A percentile compares a stretch with the other conserved stretches of the same genome.
phyloP scores from a whole-genome alignment of 192 early-diverging fungal genomes.

The Oehlia diaphana region DNA sequence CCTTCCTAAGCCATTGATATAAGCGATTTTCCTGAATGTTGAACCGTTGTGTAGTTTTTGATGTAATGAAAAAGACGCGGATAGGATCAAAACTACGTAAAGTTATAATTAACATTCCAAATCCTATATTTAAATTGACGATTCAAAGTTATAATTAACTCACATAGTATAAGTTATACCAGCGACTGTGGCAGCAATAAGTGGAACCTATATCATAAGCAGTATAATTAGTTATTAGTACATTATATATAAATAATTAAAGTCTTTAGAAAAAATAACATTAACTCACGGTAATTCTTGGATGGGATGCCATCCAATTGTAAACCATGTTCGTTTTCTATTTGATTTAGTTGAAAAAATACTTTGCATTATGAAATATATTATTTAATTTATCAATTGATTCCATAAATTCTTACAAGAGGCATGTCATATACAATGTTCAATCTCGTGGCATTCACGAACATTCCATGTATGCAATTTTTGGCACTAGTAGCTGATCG shows the following conservation, averaged over 20 bases:
- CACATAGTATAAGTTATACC: slow-evolving; percentile 72
- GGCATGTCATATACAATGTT: slow-evolving; percentile 61
- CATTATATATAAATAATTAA: neutral
- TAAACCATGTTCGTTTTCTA: slow-evolving; percentile 57
- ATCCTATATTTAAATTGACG: neutral
- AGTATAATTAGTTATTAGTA: slow-evolving; percentile 9
- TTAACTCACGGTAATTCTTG: slow-evolving; percentile 50
- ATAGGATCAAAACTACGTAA: slow-evolving; percentile 79
- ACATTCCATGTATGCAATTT: slow-evolving; percentile 87
- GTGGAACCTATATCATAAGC: slow-evolving; percentile 57
- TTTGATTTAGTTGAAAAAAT: slow-evolving; percentile 17
- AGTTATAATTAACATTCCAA: neutral
- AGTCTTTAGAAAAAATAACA: slow-evolving; percentile 10
- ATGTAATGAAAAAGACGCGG: slow-evolving; percentile 85
- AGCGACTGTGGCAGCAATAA: slow-evolving; percentile 75
- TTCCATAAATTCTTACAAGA: slow-evolving; percentile 36
- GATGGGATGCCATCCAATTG: slow-evolving; percentile 73
- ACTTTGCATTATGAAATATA: slow-evolving; percentile 14
- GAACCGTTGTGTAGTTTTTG: slow-evolving; percentile 82
- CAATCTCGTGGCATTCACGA: slow-evolving; percentile 65
- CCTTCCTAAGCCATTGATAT: slow-evolving; percentile 58
- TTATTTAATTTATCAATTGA: neutral
- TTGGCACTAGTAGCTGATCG: slow-evolving; percentile 88
- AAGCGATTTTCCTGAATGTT: slow-evolving; percentile 63
- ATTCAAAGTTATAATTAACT: neutral